Percentiles rank a stretch among this genome's conserved stretches.
Evolutionary conservation across 352 stramenopile species (phyloP).

Genomic region (Globisporangium spiculum): DNA sequence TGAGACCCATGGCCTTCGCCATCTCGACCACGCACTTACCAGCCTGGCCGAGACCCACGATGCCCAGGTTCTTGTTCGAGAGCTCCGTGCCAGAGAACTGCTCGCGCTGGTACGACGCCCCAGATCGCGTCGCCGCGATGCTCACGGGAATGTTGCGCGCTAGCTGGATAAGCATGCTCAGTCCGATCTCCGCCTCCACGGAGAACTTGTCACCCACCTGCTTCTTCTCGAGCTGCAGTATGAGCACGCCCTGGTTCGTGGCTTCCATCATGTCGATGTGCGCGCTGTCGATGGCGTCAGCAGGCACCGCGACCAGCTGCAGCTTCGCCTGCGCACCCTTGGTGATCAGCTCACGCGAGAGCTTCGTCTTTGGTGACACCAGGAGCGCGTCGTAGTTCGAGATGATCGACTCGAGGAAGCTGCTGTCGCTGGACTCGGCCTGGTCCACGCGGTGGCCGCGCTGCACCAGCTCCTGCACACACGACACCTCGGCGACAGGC

Average conservation of each 20-base stretch:
- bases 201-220: conserved; percentile 70
- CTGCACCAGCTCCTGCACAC: conserved; percentile 68
- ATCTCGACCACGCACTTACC: conserved; percentile 75
- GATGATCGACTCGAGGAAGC: conserved; percentile 25
- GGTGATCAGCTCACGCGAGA: conserved; percentile 43
- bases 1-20: conserved; percentile 61
- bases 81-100: conserved; percentile 62
- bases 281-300: conserved; percentile 54
- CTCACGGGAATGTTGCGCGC: conserved; percentile 53
- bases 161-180: conserved; percentile 66
- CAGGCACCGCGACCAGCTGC: conserved; percentile 52
- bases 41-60: conserved; percentile 72
- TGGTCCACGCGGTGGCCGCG: conserved; percentile 66
- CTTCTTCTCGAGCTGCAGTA: conserved; percentile 76
- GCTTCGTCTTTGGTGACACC: conserved; percentile 34
- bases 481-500: conserved; percentile 43
- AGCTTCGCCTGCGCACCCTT: conserved; percentile 42
- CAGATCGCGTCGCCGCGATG: conserved; percentile 35
- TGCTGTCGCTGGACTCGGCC: conserved; percentile 27
- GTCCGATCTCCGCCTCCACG: conserved; percentile 67
- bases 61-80: conserved; percentile 53
- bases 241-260: conserved; percentile 68
- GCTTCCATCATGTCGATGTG: conserved; percentile 73
- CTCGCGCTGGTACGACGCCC: conserved; percentile 30
- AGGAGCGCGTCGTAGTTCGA: conserved; percentile 64